Percentiles rank a stretch among this genome's conserved stretches.
phyloP scores from a whole-genome alignment of 805 yeast species.

The Metschnikowia santaceciliae region DNA sequence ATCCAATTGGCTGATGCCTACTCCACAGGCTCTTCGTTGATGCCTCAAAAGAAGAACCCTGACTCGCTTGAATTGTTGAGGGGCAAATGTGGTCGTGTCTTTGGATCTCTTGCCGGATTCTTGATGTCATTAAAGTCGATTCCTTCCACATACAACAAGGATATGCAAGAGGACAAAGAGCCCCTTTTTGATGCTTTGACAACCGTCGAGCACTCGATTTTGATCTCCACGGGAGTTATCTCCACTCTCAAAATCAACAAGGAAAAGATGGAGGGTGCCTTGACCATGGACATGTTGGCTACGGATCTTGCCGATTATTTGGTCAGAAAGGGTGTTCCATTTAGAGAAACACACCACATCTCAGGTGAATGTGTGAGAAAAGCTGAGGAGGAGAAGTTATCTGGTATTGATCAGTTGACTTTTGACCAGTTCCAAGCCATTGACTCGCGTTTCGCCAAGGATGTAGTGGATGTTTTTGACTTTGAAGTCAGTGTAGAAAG shows the following conservation, averaged over 20 bases:
- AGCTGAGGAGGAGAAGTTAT: constrained; percentile 73
- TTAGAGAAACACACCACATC: constrained; percentile 98
- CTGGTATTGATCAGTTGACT: constrained; percentile 83
- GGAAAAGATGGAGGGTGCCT: constrained; percentile 76
- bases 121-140: constrained; percentile 95
- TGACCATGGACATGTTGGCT: constrained; percentile 98
- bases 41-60: constrained; percentile 99
- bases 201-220: constrained; percentile 89
- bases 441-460: constrained; percentile 75
- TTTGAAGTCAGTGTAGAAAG: constrained; percentile 94
- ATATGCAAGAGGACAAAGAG: constrained; percentile 98
- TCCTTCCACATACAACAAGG: constrained; percentile 97
- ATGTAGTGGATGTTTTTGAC: constrained; percentile 81
- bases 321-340: constrained; percentile 97
- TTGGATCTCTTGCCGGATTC: constrained; percentile 93
- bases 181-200: constrained; percentile 89
- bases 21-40: constrained; percentile 95
- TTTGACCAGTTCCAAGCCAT: constrained; percentile 74
- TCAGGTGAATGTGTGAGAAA: constrained; percentile 94
- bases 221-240: constrained; percentile 94
- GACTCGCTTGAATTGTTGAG: constrained; percentile 92
- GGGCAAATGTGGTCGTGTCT: constrained; percentile 96
- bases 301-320: constrained; percentile 97
- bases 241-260: constrained; percentile 76
- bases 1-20: constrained; percentile 93